Conservation (phyloP, 2,329 filamentous ascomycete genomes). For the Diplodia seriata region DNA sequence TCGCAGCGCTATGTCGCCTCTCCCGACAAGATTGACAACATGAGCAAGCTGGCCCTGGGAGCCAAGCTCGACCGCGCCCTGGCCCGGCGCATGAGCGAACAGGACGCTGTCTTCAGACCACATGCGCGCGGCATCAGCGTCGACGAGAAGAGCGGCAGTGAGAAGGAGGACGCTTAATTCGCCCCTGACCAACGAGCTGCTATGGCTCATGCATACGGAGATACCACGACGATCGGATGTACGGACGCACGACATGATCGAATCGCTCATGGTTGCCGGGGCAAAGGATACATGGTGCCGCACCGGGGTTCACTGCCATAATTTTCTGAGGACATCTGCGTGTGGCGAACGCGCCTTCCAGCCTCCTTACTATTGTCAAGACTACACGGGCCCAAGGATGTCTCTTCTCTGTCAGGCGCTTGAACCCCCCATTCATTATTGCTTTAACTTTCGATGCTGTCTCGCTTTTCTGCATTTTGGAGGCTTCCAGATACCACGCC, state of each 20-base stretch:
- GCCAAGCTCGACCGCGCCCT: conserved; percentile 91
- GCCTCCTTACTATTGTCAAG: neutral
- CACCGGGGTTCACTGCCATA: neutral
- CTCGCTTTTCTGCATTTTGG: conserved; percentile 20
- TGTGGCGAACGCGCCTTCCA: conserved; percentile 9
- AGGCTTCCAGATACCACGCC: conserved; percentile 28
- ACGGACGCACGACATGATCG: conserved; percentile 21
- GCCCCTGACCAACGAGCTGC: neutral
- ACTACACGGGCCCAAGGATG: neutral
- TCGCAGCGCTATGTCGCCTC: conserved; percentile 82
- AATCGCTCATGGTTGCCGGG: neutral
- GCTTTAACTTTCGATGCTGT: neutral
- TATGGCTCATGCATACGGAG: neutral
- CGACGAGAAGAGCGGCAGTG: conserved; percentile 33
- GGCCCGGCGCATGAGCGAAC: conserved; percentile 81
- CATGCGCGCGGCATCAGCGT: conserved; percentile 25
- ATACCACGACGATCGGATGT: conserved; percentile 6
- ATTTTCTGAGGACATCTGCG: conserved; percentile 7
- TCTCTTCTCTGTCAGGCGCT: conserved; percentile 5
- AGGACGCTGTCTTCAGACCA: conserved; percentile 80
- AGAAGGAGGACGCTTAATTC: conserved; percentile 29
- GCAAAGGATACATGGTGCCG: neutral
- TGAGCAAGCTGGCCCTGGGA: conserved; percentile 85
- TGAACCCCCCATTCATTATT: conserved; percentile 2
- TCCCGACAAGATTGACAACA: conserved; percentile 79